Base-by-base conservation (phyloP, 495 filamentous ascomycete genomes). In the Aspergillus leporis region DNA sequence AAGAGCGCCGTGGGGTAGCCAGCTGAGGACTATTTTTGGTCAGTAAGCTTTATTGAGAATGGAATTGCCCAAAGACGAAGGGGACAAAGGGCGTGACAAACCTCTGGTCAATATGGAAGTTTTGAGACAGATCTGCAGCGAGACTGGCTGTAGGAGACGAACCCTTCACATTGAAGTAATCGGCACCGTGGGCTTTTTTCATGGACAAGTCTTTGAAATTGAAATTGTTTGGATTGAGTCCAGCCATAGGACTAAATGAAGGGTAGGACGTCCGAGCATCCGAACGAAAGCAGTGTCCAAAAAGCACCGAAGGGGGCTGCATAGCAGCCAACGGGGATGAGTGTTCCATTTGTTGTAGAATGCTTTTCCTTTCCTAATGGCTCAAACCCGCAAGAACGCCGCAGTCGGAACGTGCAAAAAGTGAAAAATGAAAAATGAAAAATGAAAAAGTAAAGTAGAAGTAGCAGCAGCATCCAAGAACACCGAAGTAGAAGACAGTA, bases 311-410 rank as follows among this genome's bases (percentile, higher is more conserved):
- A 5, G 87, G 83, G 61, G 91, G 91, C 80, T 91, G 92, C 89
- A 98, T 90, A 40, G 93, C 92, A 69, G 93, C 94, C 66, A 97
- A 76, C 47, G 94, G 94, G 56, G 94, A 98, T 51, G 93, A 98
- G 48, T 87, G 87, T 75, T 96, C 90, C 91, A 98, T 97, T 56
- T 60, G 73, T 30, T 51, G 25, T 21, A 43, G 48, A 45, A 38
- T 51, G 36, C 16, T 56, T 40, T 41, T 60, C 28, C 32, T 23
- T 56, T 28, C 31, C 43, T n/a, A 21, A 47, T 22, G 19, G 19
- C 38, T 47, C 43, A 23, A 47, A 47, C 43, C 43, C 43, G 43
- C 43, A 47, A 60, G 32, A 41, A 31, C 43, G 43, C 21, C 49
- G 22, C 21, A 41, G 18, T 54, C 32, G 52, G 19, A 47, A 10